Percentiles rank a stretch among this genome's conserved stretches.
These are phyloP conservation scores for Kwoniella pini DNA, from an alignment of 768 basidiomycete genomes.

Conservation along the genomic window DNA sequence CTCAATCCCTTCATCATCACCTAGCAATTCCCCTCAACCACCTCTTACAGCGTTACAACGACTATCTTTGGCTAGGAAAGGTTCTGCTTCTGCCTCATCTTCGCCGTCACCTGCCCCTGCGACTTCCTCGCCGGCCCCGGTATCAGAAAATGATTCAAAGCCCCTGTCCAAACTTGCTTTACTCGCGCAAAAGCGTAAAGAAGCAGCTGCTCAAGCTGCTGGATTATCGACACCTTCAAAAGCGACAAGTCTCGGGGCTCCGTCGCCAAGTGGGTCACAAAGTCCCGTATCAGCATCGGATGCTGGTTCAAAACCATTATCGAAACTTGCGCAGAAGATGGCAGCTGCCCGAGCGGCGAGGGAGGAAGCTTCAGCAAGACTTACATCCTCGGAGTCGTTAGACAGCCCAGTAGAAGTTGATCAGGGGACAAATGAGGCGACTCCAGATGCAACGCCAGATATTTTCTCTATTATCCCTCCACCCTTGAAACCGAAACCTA, in stretches of 20 bases:
- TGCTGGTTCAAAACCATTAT: conserved; percentile 52
- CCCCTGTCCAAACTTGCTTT: conserved; percentile 54
- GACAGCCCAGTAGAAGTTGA: background rate
- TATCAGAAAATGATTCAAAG: conserved; percentile 19
- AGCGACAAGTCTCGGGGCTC: background rate
- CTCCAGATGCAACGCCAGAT: background rate
- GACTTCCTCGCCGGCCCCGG: background rate
- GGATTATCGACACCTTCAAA: conserved; percentile 30
- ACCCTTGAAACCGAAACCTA: background rate
- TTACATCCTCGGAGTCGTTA: background rate
- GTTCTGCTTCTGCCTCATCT: conserved; percentile 23
- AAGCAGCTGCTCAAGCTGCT: conserved; percentile 47
- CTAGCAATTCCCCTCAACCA: conserved; percentile 24
- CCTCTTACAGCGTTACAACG: conserved; percentile 56
- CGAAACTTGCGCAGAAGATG: conserved; percentile 57
- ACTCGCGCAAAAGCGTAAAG: conserved; percentile 46
- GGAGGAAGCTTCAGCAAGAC: conserved; percentile 19
- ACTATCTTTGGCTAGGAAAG: conserved; percentile 59
- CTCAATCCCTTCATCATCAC: background rate
- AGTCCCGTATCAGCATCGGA: background rate
- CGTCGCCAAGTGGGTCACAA: background rate
- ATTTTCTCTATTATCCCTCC: conserved; percentile 24
- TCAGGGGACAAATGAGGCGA: background rate
- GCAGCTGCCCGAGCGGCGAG: conserved; percentile 50
- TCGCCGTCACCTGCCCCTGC: conserved; percentile 1